A percentile compares a stretch with the other conserved stretches of the same genome.
phyloP scores from a whole-genome alignment of 2,329 filamentous ascomycete species.

The Fusarium burgessii region DNA sequence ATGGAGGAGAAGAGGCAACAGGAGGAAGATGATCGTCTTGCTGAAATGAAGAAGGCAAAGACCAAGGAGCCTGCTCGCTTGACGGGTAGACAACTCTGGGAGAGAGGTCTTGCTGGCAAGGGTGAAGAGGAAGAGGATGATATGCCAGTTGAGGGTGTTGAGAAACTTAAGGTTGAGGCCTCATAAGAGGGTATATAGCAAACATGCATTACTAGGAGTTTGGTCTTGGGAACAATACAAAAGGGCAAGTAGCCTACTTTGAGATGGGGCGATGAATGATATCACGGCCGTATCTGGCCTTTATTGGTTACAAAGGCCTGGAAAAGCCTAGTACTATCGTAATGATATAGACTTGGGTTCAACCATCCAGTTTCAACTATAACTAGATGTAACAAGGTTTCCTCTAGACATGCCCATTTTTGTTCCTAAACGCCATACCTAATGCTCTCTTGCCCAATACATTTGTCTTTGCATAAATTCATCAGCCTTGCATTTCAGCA shows the following conservation, averaged over 20 bases:
- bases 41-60: slow-evolving; percentile 84
- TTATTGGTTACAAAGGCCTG: neutral
- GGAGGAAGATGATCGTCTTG: slow-evolving; percentile 81
- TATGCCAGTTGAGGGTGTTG: slow-evolving; percentile 70
- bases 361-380: slow-evolving; percentile 36
- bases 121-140: slow-evolving; percentile 75
- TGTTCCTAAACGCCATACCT: slow-evolving; percentile 44
- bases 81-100: slow-evolving; percentile 82
- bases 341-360: slow-evolving; percentile 38
- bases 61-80: slow-evolving; percentile 80
- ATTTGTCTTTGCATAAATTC: slow-evolving; percentile 32
- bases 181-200: slow-evolving; percentile 18
- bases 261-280: slow-evolving; percentile 22
- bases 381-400: slow-evolving; percentile 33
- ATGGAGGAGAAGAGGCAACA: slow-evolving; percentile 78
- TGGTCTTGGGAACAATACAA: slow-evolving; percentile 40
- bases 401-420: slow-evolving; percentile 41
- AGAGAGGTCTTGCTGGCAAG: slow-evolving; percentile 77
- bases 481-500: slow-evolving; percentile 65
- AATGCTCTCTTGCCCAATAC: slow-evolving; percentile 38
- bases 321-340: neutral
- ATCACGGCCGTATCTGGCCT: slow-evolving; percentile 6
- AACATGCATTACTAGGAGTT: slow-evolving; percentile 46
- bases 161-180: slow-evolving; percentile 78
- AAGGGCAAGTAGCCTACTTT: slow-evolving; percentile 21